phyloP scores from a whole-genome alignment of 2,329 filamentous ascomycete species.

The Trichoderma citrinoviride region DNA sequence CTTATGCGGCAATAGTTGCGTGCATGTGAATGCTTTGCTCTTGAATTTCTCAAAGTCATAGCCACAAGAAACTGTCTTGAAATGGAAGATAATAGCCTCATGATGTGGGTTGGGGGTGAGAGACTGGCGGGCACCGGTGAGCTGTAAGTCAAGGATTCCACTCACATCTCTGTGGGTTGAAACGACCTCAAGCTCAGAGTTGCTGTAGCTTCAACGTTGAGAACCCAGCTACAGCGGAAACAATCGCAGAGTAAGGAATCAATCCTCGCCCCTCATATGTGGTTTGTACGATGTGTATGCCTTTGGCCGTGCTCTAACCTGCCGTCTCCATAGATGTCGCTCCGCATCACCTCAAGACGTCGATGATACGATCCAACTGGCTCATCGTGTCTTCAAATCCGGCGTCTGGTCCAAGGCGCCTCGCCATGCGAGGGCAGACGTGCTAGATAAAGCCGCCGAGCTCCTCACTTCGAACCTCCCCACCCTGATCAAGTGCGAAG shows the following conservation, averaged over 20 bases:
- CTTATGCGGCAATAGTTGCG: neutral
- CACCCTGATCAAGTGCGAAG: slow-evolving; percentile 60
- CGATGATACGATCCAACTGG: slow-evolving; percentile 37
- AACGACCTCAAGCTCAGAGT: neutral
- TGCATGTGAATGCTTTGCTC: too few species aligned
- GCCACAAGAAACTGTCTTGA: neutral
- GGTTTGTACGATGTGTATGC: neutral
- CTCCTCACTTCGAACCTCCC: slow-evolving; percentile 54
- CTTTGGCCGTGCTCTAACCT: neutral
- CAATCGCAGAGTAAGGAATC: slow-evolving; percentile 14
- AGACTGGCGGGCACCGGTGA: slow-evolving; percentile 40
- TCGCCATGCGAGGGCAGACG: slow-evolving; percentile 57
- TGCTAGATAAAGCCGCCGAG: slow-evolving; percentile 58
- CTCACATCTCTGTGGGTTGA: neutral
- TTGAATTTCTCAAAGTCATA: too few species aligned
- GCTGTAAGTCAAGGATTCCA: slow-evolving; percentile 37
- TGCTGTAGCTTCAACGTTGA: slow-evolving; percentile 49
- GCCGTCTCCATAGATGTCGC: slow-evolving; percentile 27
- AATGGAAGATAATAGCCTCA: slow-evolving; percentile 9
- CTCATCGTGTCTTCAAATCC: slow-evolving; percentile 64
- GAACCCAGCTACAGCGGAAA: slow-evolving; percentile 45
- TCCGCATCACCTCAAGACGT: slow-evolving; percentile 33
- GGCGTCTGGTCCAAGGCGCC: slow-evolving; percentile 63
- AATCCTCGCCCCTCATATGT: neutral
- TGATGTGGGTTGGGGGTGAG: slow-evolving; percentile 31